Percentiles rank a stretch among this genome's conserved stretches.
phyloP scores from a whole-genome alignment of 805 yeast species.

The Huiozyma naganishii region DNA sequence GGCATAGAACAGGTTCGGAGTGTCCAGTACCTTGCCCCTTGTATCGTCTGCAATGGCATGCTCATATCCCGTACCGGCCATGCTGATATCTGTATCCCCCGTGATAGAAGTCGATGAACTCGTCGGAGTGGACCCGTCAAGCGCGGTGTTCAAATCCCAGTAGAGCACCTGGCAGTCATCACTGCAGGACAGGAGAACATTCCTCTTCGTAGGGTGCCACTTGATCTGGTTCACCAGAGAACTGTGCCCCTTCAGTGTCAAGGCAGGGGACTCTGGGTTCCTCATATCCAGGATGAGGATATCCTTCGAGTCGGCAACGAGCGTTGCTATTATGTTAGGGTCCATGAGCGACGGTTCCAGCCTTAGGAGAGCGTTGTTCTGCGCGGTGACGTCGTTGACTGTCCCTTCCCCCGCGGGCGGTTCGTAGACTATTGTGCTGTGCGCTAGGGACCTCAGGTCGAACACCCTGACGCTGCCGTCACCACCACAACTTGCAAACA shows the following conservation, averaged over 20 bases:
- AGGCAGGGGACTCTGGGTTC: slow-evolving; percentile 73
- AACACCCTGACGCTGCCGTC: slow-evolving; percentile 92
- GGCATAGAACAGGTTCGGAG: slow-evolving; percentile 37
- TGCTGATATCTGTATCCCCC: slow-evolving; percentile 1
- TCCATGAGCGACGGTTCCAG: slow-evolving; percentile 72
- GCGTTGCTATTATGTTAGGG: slow-evolving; percentile 72
- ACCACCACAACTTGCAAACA: slow-evolving; percentile 87
- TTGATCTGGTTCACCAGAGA: slow-evolving; percentile 59
- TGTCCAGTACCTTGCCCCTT: slow-evolving; percentile 2
- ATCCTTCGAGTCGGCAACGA: slow-evolving; percentile 57
- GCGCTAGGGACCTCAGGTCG: slow-evolving; percentile 81
- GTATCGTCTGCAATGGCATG: slow-evolving; percentile 3
- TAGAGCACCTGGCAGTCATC: slow-evolving; percentile 64
- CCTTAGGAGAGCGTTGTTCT: slow-evolving; percentile 54
- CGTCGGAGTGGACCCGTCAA: neutral
- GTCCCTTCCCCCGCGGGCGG: slow-evolving; percentile 28
- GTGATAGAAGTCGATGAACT: neutral
- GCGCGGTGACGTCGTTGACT: slow-evolving; percentile 5
- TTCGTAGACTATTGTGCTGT: slow-evolving; percentile 89
- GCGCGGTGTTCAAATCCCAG: slow-evolving; percentile 43
- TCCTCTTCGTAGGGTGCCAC: slow-evolving; percentile 72
- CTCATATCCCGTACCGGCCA: slow-evolving; percentile 2
- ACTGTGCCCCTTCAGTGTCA: slow-evolving; percentile 56
- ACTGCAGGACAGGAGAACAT: slow-evolving; percentile 51
- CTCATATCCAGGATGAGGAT: slow-evolving; percentile 74